Evolutionary conservation across 192 early-diverging fungal genomes (phyloP), one percentile per base, ranked within the genome.

Genomic region (Kappamyces sp.): DNA sequence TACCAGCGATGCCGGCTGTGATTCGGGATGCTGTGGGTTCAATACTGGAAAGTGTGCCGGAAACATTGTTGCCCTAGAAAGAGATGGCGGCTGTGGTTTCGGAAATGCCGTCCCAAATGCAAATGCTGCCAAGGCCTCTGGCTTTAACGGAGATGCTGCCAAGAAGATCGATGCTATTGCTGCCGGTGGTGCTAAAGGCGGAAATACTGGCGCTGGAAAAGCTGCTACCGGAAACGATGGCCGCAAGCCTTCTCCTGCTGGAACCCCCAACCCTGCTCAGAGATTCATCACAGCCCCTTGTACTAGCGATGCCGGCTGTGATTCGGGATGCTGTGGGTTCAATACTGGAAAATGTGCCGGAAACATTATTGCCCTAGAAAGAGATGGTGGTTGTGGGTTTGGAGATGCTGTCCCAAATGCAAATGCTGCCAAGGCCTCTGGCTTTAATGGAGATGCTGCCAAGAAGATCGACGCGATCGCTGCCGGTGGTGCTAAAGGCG

Each of bases 211-310:
- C 33, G 45, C 39, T 15, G 37, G 45, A 6, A 63, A 65, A 58
- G 22, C 22, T 22, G 22, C 22, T 22, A 22, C 22, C 0, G 22
- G 22, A 22, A 22, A 22, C 22, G 22, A 22, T 22, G 22, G 22
- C 22, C 22, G 22, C 22, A 22, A 22, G 22, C 22, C 22, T 22
- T 22, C 22, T 22, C 22, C 22, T 22, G 22, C 22, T 22, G 22
- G 22, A 22, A 22, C 22, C 22, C 22, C 22, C 22, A 22, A 22
- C 22, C 22, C 22, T 22, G 22, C 22, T 22, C 61, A 57, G 2
- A 57, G 45, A 47, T 67, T 67, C 64, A 67, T 67, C 54, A 67
- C 66, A 32, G 66, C 46, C 36, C 15, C 35, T 29, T 67, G 66
- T 37, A 14, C n/a, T 1, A 12, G 22, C 31, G 66, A 67, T 46